Evolutionary conservation across 2,329 filamentous ascomycete species (phyloP), one percentile per base, ranked within the genome.

Genomic region (Monilinia polystroma): DNA sequence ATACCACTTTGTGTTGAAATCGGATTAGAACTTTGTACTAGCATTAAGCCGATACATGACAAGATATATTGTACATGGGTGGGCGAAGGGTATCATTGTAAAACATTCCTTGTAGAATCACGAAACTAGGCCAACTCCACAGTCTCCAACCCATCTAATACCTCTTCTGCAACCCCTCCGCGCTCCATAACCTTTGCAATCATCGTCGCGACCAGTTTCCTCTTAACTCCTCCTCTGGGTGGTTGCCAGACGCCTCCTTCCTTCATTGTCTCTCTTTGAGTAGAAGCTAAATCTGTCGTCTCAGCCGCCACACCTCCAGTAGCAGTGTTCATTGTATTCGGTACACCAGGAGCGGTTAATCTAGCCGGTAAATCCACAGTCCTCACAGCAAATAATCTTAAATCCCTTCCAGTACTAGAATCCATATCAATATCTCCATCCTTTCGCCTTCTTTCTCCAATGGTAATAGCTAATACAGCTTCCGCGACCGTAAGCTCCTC

Each of bases 401-500:
- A 77, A 55, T 81, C 77, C 72, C 70, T 76, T 63, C 63, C 68
- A n/a, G 57, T 62, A 18, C 57, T 72, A 14, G 73, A 72, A 62
- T 83, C 80, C 43, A 81, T 74, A 5, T 82, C 80, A 76, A 80
- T 79, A 47, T 76, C 77, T 66, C 70, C 60, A 45, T 73, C 71
- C 57, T 70, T 53, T 58, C 66, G 68, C 52, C 71, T 60, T 52
- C 68, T 70, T 71, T 86, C 85, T 20, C 86, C 86, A 45, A 96
- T 84, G 0, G 93, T 96, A 6, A 98, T 86, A 1, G 94, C 95
- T 56, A 98, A 82, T 3, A 95, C 91, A 16, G 89, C 87, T 75
- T 98, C 94, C 1, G 95, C 95, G 4, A 98, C 94, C 2, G 93
- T 91, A 20, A 99, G 87, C 78, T 99, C 95, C 77, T 97, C 93